Evolutionary conservation across 768 basidiomycete species (phyloP).

Genomic region (Lactifluus echinatus): DNA sequence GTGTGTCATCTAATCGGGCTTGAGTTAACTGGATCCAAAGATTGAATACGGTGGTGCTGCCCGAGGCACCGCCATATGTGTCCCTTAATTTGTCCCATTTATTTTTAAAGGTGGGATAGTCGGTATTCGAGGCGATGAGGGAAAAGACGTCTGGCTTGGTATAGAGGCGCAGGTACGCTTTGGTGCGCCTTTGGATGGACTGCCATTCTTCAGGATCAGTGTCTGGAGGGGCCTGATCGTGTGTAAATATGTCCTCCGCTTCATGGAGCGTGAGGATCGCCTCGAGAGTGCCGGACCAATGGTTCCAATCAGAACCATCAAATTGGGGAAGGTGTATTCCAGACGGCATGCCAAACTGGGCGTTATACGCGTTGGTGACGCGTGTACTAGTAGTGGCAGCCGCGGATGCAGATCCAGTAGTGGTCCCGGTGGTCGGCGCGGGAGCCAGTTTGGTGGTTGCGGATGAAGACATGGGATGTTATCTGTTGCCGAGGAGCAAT

Average conservation of each 20-base stretch:
- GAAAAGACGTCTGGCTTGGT: not conserved
- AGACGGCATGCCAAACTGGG: not conserved
- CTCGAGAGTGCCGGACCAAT: not conserved
- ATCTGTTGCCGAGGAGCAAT: too few species aligned
- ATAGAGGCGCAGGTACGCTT: too few species aligned
- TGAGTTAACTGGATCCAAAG: not conserved
- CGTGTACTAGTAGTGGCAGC: too few species aligned
- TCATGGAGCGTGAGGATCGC: not conserved
- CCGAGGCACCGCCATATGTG: not conserved
- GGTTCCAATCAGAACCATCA: not conserved
- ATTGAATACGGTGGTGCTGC: not conserved
- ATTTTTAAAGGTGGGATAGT: not conserved
- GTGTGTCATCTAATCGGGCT: not conserved
- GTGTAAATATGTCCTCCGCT: too few species aligned
- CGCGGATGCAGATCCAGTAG: too few species aligned
- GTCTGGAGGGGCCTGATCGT: not conserved
- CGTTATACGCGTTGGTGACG: too few species aligned
- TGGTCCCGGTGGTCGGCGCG: too few species aligned
- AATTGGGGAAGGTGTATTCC: not conserved
- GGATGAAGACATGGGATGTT: too few species aligned
- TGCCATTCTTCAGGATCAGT: not conserved
- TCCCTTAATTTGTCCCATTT: too few species aligned
- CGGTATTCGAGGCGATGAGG: not conserved
- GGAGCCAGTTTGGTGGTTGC: too few species aligned
- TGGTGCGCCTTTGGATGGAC: not conserved